A percentile compares a stretch with the other conserved stretches of the same genome.
These are phyloP conservation scores for Talaromyces funiculosus DNA, from an alignment of 2,329 filamentous ascomycete species.

Conservation along the genomic window DNA sequence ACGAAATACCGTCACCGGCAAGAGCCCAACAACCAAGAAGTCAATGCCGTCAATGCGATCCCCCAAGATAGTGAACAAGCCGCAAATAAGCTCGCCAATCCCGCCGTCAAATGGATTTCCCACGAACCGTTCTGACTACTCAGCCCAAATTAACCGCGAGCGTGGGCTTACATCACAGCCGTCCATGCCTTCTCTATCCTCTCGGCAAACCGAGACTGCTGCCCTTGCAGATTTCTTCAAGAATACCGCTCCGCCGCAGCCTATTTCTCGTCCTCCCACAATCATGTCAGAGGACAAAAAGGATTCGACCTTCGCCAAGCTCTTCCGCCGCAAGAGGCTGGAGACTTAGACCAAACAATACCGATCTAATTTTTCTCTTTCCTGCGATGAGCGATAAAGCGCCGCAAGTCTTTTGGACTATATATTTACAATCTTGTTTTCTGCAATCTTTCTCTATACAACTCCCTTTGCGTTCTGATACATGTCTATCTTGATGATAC, in stretches of 20 bases:
- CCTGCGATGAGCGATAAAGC: slow-evolving; percentile 4
- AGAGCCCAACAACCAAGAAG: slow-evolving; percentile 25
- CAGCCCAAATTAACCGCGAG: slow-evolving; percentile 34
- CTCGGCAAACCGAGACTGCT: slow-evolving; percentile 46
- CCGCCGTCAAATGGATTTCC: slow-evolving; percentile 21
- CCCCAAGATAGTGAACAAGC: not conserved
- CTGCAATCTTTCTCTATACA: not conserved
- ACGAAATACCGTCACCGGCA: slow-evolving; percentile 27
- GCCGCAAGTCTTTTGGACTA: not conserved
- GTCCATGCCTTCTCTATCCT: not conserved
- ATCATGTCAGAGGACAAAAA: slow-evolving; percentile 15
- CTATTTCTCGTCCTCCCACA: slow-evolving; percentile 15
- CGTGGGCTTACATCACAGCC: slow-evolving; percentile 21
- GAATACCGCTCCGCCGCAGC: slow-evolving; percentile 59
- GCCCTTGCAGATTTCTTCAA: slow-evolving; percentile 69
- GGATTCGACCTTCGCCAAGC: slow-evolving; percentile 19
- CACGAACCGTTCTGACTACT: slow-evolving; percentile 30
- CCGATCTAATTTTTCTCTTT: not conserved
- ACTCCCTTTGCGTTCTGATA: not conserved
- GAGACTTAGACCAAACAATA: slow-evolving; percentile 11
- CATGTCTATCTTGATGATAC: slow-evolving; percentile 8
- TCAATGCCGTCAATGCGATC: slow-evolving; percentile 30
- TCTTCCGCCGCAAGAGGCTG: slow-evolving; percentile 26
- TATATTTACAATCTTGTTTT: not conserved
- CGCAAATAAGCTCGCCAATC: slow-evolving; percentile 14